These are phyloP conservation scores for Peronospora belbahrii DNA, from an alignment of 352 stramenopile species.

Conservation along the genomic window DNA sequence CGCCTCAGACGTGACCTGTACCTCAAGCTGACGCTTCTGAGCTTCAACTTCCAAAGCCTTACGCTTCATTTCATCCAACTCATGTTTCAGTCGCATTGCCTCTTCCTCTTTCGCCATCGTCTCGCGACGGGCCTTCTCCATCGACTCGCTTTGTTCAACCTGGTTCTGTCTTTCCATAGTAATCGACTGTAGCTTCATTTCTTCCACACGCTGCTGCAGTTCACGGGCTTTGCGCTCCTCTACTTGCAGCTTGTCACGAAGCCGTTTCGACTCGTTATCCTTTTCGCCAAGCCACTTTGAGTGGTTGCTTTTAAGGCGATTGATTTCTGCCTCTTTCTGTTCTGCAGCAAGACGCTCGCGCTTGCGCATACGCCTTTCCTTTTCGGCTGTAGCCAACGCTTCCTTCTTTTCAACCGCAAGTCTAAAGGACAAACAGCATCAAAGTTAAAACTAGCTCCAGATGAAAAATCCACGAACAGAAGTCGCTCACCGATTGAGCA, in stretches of 20 bases:
- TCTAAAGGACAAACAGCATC: constrained; percentile 15
- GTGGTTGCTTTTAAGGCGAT: constrained; percentile 51
- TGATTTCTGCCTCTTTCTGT: constrained; percentile 60
- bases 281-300: constrained; percentile 58
- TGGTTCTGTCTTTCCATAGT: constrained; percentile 41
- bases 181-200: constrained; percentile 37
- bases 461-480: not conserved
- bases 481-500: constrained; percentile 47
- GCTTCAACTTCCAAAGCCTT: constrained; percentile 25
- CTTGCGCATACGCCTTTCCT: constrained; percentile 53
- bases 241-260: constrained; percentile 52
- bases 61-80: constrained; percentile 54
- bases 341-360: constrained; percentile 37
- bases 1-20: constrained; percentile 27
- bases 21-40: constrained; percentile 38
- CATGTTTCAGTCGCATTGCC: constrained; percentile 28
- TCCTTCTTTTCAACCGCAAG: constrained; percentile 63
- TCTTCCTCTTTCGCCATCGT: constrained; percentile 38
- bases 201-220: constrained; percentile 47
- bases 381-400: constrained; percentile 44
- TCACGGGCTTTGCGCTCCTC: constrained; percentile 51
- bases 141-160: constrained; percentile 28
- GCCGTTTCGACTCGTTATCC: constrained; percentile 55
- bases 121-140: constrained; percentile 29
- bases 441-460: not conserved